Evolutionary conservation across 495 filamentous ascomycete genomes (phyloP).

Genomic region (Neurospora cerealis): DNA sequence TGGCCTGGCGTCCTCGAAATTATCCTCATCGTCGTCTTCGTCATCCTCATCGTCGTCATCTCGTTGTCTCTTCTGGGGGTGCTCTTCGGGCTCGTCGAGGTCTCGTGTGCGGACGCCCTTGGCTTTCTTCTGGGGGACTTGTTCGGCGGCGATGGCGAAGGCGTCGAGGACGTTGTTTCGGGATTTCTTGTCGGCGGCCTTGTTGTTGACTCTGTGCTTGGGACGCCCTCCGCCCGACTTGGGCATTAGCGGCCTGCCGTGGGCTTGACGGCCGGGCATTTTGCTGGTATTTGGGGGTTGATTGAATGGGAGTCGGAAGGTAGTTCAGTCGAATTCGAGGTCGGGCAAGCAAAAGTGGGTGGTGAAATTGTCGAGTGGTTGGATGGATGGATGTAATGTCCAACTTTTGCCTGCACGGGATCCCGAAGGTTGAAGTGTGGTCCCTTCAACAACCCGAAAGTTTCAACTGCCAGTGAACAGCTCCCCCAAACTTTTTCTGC

Average conservation of each 20-base stretch:
- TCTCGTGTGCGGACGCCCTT: conserved; percentile 35
- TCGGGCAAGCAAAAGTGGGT: neutral
- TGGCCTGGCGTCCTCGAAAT: conserved; percentile 33
- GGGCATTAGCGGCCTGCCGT: conserved; percentile 39
- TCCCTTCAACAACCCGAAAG: neutral
- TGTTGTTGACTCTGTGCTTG: conserved; percentile 21
- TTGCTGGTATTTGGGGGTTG: conserved; percentile 6
- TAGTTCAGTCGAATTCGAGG: neutral
- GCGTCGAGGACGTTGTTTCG: conserved; percentile 60
- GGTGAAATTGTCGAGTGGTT: neutral
- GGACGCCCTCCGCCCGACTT: conserved; percentile 33
- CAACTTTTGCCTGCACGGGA: conserved; percentile 5
- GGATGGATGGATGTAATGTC: neutral
- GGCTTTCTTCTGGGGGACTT: conserved; percentile 30
- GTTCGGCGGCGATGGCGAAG: conserved; percentile 67
- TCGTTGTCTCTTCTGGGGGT: conserved; percentile 27
- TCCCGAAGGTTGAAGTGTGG: neutral
- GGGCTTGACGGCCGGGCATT: conserved; percentile 63
- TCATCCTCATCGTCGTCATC: conserved; percentile 40
- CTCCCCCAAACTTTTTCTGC: conserved; percentile 17
- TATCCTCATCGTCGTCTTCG: conserved; percentile 43
- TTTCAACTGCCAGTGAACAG: neutral
- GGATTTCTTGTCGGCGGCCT: conserved; percentile 24
- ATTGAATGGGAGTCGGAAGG: neutral
- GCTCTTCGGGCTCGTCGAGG: conserved; percentile 27